Conservation (phyloP, 139 green algal species). For the Chlorella sp. region DNA sequence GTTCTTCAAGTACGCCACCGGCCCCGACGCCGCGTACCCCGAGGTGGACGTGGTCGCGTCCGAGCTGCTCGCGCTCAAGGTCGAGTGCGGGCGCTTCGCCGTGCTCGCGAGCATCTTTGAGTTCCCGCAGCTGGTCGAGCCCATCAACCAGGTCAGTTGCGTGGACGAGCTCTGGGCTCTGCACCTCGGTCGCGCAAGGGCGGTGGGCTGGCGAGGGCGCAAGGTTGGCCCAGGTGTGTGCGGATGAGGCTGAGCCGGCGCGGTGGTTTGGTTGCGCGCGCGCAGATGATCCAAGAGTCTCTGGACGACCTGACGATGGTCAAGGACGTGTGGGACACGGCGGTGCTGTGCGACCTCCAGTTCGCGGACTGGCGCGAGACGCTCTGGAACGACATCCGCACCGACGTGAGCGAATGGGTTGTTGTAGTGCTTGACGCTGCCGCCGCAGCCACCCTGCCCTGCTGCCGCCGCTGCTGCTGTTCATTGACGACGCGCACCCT, state of each 20-base stretch:
- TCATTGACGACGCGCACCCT: no score
- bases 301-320: slow-evolving; percentile 61
- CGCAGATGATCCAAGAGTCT: slow-evolving; percentile 33
- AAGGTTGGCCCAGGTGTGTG: no score
- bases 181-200: neutral
- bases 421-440: no score
- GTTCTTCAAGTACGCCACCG: slow-evolving; percentile 68
- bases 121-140: slow-evolving; percentile 54
- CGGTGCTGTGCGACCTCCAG: slow-evolving; percentile 60
- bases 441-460: no score
- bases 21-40: slow-evolving; percentile 46
- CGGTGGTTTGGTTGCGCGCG: no score
- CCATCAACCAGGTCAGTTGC: no score
- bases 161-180: neutral
- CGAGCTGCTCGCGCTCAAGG: slow-evolving; percentile 45
- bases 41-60: slow-evolving; percentile 54
- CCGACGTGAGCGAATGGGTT: no score
- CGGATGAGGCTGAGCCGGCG: no score
- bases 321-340: slow-evolving; percentile 75
- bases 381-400: slow-evolving; percentile 73
- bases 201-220: no score
- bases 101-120: slow-evolving; percentile 80
- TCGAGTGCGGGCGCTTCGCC: slow-evolving; percentile 37
- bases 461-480: no score
- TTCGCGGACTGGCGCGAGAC: slow-evolving; percentile 66